Percentiles rank a stretch among this genome's conserved stretches.
These are phyloP conservation scores for Pichia sp. DNA, from an alignment of 1,139 yeast species.

Conservation along the genomic window DNA sequence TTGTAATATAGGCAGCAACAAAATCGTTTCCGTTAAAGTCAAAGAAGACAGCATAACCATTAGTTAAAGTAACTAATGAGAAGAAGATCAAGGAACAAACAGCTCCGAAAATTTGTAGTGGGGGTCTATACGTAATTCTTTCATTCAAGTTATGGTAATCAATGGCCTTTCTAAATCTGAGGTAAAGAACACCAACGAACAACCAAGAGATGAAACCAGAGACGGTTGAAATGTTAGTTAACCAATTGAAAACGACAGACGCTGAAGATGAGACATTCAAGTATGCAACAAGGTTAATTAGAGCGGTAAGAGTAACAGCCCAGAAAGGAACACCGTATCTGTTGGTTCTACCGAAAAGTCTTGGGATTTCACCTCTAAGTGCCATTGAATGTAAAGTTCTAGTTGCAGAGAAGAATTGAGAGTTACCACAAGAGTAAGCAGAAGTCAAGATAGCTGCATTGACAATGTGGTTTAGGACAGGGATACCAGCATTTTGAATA, in stretches of 20 bases:
- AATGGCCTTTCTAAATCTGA: slow-evolving; percentile 52
- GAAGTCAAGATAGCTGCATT: slow-evolving; percentile 37
- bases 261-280: slow-evolving; percentile 27
- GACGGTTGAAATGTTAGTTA: slow-evolving; percentile 37
- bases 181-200: slow-evolving; percentile 38
- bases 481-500: slow-evolving; percentile 34
- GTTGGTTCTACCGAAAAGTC: slow-evolving; percentile 36
- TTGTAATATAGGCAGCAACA: slow-evolving; percentile 55
- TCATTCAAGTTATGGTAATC: slow-evolving; percentile 36
- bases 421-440: slow-evolving; percentile 39
- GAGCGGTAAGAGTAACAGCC: slow-evolving; percentile 29
- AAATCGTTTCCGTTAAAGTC: slow-evolving; percentile 41
- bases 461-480: slow-evolving; percentile 33
- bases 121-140: slow-evolving; percentile 41
- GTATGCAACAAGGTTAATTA: slow-evolving; percentile 35
- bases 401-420: slow-evolving; percentile 34
- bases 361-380: slow-evolving; percentile 43
- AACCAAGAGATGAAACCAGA: slow-evolving; percentile 43
- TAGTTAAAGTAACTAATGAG: slow-evolving; percentile 42
- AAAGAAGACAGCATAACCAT: slow-evolving; percentile 47
- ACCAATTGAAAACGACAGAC: slow-evolving; percentile 33
- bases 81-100: slow-evolving; percentile 40
- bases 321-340: slow-evolving; percentile 40
- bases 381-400: slow-evolving; percentile 36
- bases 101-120: slow-evolving; percentile 41